Base-by-base conservation (phyloP, 148 eudicot species). In the Amaranthus cruentus region DNA sequence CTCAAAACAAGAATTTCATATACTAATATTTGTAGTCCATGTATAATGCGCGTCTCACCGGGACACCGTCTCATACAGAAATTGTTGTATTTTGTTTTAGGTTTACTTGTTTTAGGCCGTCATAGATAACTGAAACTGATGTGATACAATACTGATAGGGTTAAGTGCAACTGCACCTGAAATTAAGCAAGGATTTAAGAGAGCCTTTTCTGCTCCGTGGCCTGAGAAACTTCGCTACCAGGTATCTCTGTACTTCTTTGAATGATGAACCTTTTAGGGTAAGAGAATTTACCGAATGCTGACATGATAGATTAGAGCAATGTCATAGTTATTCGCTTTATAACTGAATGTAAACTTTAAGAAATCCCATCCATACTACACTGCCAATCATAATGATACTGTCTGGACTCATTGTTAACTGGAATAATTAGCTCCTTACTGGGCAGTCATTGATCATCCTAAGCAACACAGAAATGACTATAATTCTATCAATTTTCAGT, bases 161-260 rank as follows among this genome's bases (percentile, higher is more conserved):
- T 79, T 92, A 68, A 83, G 73, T 56, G 71, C 75, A 66, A 83
- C 84, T 71, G 62, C 86, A 69, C 77, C 94, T 84, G 99, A 96
- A 76, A 86, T 96, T 83, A 95, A 92, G 81, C 96, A 88, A 84
- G 97, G 99, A 69, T 96, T 96, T 71, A 96, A 80, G 84, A 92
- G 99, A 86, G 97, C 94, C 62, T 96, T 96, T 78, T 82, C 97
- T 78, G 86, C 96, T 73, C 87, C 92, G 3, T 96, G 97, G 97
- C 91, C 99, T 48, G 87, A 89, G 75, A 92, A 90, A 73, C 99
- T 96, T 71, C 96, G 96, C 9, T 96, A 96, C 81, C 96, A 96
- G 96, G 99, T 92, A 69, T 69, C 8, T 38, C 38, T 72, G 59
- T 69, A 5, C 38, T 48, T 70, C 21, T 62, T 47, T 66, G 44